Conservation (phyloP, 1,139 yeast species). For the Candida smagusa region DNA sequence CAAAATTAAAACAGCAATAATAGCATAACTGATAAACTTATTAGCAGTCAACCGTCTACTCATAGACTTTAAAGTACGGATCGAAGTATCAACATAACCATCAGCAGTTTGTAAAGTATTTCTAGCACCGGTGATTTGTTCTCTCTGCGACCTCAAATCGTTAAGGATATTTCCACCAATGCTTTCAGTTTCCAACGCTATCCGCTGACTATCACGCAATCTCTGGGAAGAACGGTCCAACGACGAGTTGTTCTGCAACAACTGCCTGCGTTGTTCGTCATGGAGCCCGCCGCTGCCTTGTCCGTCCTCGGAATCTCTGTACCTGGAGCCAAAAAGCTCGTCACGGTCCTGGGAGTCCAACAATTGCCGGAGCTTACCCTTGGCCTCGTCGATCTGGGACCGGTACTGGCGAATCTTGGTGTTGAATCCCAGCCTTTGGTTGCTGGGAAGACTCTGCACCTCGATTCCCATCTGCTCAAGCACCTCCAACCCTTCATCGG, state of each 20-base stretch:
- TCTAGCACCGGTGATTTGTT: conserved; percentile 82
- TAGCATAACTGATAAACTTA: conserved; percentile 90
- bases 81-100: conserved; percentile 84
- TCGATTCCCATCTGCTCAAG: conserved; percentile 80
- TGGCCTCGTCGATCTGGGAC: conserved; percentile 55
- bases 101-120: conserved; percentile 87
- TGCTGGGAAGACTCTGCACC: conserved; percentile 75
- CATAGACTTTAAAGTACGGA: conserved; percentile 87
- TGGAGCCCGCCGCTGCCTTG: conserved; percentile 39
- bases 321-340: conserved; percentile 63
- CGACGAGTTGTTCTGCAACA: conserved; percentile 74
- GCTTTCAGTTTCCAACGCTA: conserved; percentile 88
- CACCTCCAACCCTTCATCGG: conserved; percentile 77
- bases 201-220: conserved; percentile 80
- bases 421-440: conserved; percentile 64
- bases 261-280: conserved; percentile 76
- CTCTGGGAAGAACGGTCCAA: conserved; percentile 82
- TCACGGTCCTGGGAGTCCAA: conserved; percentile 64
- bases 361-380: conserved; percentile 47
- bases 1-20: conserved; percentile 81
- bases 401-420: conserved; percentile 69
- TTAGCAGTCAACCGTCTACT: conserved; percentile 94
- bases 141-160: conserved; percentile 89
- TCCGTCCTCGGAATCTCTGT: conserved; percentile 26
- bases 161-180: conserved; percentile 89